Base-by-base conservation (phyloP, 2,329 filamentous ascomycete genomes). In the Alternaria tenuissima region DNA sequence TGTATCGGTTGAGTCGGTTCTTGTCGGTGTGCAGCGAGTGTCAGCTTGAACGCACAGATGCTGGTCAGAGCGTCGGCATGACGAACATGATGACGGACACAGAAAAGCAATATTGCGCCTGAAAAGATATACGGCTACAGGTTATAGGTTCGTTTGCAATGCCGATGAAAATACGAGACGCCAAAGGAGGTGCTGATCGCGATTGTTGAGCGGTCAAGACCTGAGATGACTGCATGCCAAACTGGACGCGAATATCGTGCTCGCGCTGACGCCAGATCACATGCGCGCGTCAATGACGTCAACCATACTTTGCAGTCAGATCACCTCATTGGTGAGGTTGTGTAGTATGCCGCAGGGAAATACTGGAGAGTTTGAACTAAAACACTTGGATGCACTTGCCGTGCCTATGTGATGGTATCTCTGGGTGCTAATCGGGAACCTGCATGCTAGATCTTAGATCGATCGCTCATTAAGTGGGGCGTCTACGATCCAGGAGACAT, bases 181-280 rank as follows among this genome's bases (percentile, higher is more conserved):
- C 30, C 26, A 26, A 8, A 3, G 26, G 30, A 30, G 16, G 3
- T 26, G 3, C 38, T 38, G 32, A 38, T 55, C 20, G 42, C 42
- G 52, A 47, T 55, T 4, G n/a, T 39, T 32, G 41, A 49, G 57
- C 52, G 57, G 57, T 55, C 43, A 49, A 22, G 30, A 28, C 12
- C 36, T 32, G n/a, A 24, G 36, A 46, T 36, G 24, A 32, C 32
- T 36, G n/a, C 26, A 12, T 22, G 16, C 12, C 20, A 36, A 30
- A 26, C 12, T 11, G n/a, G 4, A 18, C 41, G 30, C 52, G 38
- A 55, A n/a, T 22, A 36, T 49, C 49, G 49, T 44, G 39, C 34
- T 43, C 54, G 48, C 48, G 54, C 52, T 39, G 32, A 62, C 59
- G 59, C 59, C 55, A 62, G 41, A 39, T 59, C 59, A 59, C 49